Conservation (phyloP, 495 filamentous ascomycete species). For the Astrothelium macrocarpum region DNA sequence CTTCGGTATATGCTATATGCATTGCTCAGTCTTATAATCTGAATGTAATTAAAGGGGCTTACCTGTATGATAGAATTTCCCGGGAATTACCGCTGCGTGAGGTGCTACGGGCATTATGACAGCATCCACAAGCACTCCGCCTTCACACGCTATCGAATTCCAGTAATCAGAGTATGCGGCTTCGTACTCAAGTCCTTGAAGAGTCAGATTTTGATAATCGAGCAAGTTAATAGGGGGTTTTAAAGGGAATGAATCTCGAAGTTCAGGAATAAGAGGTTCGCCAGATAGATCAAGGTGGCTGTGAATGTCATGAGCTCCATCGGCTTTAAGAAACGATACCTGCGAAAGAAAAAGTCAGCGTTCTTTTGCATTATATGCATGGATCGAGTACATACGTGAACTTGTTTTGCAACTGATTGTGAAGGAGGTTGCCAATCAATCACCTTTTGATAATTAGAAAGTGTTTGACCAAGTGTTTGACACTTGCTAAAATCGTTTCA, state of each 20-base stretch:
- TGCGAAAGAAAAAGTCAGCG: background rate
- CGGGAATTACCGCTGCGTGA: background rate
- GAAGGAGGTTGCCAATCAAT: background rate
- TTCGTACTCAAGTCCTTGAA: background rate
- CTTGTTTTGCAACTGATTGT: background rate
- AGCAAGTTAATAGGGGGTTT: background rate
- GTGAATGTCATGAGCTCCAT: background rate
- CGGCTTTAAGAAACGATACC: background rate
- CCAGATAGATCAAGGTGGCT: background rate
- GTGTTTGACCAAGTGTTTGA: background rate
- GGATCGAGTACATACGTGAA: background rate
- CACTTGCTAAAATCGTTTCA: no score
- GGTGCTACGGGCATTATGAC: background rate
- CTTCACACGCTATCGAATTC: background rate
- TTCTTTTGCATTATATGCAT: background rate
- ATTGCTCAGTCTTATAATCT: background rate
- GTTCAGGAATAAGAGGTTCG: background rate
- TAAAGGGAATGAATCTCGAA: background rate
- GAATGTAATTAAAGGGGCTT: background rate
- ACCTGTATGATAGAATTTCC: background rate
- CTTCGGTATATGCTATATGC: background rate
- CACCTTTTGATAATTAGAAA: background rate
- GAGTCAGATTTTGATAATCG: background rate
- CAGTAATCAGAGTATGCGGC: background rate
- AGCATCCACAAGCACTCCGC: background rate